Percentiles rank a stretch among this genome's conserved stretches.
Conservation (phyloP, 768 basidiomycete genomes). For the Kwoniella dendrophila region DNA sequence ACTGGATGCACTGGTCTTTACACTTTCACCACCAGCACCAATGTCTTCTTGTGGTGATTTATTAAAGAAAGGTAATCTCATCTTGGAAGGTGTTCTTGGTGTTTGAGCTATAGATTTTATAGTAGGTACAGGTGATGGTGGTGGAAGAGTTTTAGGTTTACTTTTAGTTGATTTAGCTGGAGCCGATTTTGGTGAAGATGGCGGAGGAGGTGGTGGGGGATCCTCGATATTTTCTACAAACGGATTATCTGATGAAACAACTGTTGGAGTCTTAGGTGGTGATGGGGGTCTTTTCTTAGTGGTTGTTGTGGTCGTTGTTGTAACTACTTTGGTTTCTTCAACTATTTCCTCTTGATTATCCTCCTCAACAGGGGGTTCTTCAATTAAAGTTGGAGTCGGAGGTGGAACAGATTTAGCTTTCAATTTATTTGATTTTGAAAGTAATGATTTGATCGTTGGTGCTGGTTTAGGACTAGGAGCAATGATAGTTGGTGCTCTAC, state of each 20-base stretch:
- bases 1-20: background rate
- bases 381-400: constrained; percentile 8
- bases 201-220: constrained; percentile 12
- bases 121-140: constrained; percentile 7
- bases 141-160: constrained; percentile 14
- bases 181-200: background rate
- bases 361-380: constrained; percentile 3
- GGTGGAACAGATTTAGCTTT: constrained; percentile 4
- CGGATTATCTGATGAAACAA: constrained; percentile 9
- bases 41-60: too few relatives aligned
- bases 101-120: constrained; percentile 8
- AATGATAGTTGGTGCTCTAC: constrained; percentile 8
- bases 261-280: constrained; percentile 17
- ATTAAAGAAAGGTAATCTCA: constrained; percentile 17
- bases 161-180: constrained; percentile 10
- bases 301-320: constrained; percentile 28
- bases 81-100: background rate
- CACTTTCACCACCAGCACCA: too few relatives aligned
- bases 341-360: constrained; percentile 25
- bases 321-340: constrained; percentile 32
- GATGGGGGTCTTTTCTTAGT: constrained; percentile 20
- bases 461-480: constrained; percentile 10
- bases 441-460: constrained; percentile 3
- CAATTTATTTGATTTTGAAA: constrained; percentile 2
- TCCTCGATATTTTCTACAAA: constrained; percentile 23